Conservation (phyloP, 495 filamentous ascomycete genomes). For the Penicilliopsis zonata region DNA sequence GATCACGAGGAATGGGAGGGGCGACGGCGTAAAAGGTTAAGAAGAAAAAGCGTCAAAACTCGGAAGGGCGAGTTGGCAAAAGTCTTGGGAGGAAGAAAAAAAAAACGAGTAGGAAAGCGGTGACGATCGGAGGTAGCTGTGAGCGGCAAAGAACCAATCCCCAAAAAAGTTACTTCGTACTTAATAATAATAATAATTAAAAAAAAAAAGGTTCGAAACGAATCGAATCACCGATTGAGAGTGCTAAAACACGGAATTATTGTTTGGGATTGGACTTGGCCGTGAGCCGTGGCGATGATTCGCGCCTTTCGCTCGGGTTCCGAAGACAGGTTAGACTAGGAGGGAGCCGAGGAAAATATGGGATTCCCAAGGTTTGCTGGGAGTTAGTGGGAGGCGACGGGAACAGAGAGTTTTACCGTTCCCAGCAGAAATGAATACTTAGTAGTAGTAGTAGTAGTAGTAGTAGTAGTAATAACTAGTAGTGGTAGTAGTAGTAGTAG, state of each 20-base stretch:
- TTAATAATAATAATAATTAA: slow-evolving; percentile 6
- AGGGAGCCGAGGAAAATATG: too few species aligned
- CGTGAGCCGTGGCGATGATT: slow-evolving; percentile 9
- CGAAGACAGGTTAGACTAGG: too few species aligned
- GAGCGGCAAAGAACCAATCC: slow-evolving; percentile 19
- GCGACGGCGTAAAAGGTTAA: slow-evolving; percentile 6
- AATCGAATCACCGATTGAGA: too few species aligned
- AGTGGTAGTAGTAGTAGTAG: too few species aligned
- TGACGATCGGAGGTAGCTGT: slow-evolving; percentile 26
- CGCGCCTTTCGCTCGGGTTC: slow-evolving; percentile 12
- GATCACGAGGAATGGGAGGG: slow-evolving; percentile 2
- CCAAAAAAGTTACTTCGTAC: too few species aligned
- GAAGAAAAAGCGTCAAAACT: slow-evolving; percentile 8
- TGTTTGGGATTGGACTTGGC: slow-evolving; percentile 10
- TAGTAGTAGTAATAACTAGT: too few species aligned
- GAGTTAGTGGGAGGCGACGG: slow-evolving; percentile 2
- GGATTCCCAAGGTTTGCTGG: too few species aligned
- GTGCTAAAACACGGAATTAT: too few species aligned
- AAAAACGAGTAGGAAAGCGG: slow-evolving; percentile 12
- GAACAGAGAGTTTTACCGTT: slow-evolving; percentile 10
- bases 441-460: too few species aligned
- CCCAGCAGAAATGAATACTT: too few species aligned
- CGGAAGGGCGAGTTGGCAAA: slow-evolving; percentile 3
- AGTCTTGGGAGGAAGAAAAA: slow-evolving; percentile 2
- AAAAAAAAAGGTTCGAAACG: slow-evolving; percentile 5